Base-by-base conservation (phyloP, 257 asterid genomes). In the Fraxinus cuspidata region DNA sequence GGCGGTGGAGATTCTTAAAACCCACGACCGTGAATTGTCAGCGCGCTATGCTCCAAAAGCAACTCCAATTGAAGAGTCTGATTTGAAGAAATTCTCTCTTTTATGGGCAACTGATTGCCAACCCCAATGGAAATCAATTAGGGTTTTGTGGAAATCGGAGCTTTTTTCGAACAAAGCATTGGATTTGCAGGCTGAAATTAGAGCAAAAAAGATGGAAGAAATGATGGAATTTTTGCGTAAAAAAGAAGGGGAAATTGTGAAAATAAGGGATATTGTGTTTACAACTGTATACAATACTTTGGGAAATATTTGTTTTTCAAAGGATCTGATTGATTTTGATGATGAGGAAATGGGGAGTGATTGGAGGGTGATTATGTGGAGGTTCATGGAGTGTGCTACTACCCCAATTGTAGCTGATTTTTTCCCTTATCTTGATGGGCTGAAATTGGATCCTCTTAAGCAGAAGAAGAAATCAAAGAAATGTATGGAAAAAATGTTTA, bases 41-140 rank as follows among this genome's bases (percentile, higher is more conserved):
- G 88, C 83, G 29, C 81, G 90, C 44, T 87, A 84, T 76, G 83
- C 86, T 5, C 85, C 90, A 0, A 84, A 84, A 76, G 87, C 88
- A 28, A 87, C 87, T 29, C 90, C 90, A 0, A 82, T 87, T 10
- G 74, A 83, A n/a, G 82, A 82, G 58, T 76, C 84, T 11, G 88
- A 87, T 47, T 81, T 87, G 5, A 78, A 47, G 70, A 51, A 44
- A 47, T 84, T 67, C 21, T 86, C 90, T 10, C 82, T 86, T 15
- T 80, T 86, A 4, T 84, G 90, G 88, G 74, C 90, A 3, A 73
- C 85, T 3, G 85, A 86, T 4, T 82, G 88, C 79, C 42, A 40
- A 29, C 23, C 25, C 5, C 68, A 75, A 2, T 86, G 90, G 90
- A 84, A 75, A 32, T 40, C 81, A 6, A 38, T 84, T 2, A 69